Evolutionary conservation across 2,329 filamentous ascomycete species (phyloP), one percentile per base, ranked within the genome.

Genomic region (Fusarium devonianum): DNA sequence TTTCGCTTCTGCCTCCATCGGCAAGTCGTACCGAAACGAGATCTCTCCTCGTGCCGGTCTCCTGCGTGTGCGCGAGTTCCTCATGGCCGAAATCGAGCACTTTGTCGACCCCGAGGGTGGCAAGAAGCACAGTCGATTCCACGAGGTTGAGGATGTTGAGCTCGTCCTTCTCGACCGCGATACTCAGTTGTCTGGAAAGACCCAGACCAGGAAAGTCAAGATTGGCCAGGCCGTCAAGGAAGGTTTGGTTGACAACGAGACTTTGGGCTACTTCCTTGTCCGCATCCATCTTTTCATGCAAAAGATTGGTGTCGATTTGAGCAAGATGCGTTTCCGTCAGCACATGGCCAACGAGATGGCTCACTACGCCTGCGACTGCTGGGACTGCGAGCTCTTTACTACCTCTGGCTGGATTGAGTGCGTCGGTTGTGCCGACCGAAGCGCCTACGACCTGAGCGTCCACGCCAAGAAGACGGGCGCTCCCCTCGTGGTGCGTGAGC

Each of bases 81-180:
- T 97, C 65, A 97, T 99, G 94, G 94, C 93, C 17, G 94, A 99
- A 76, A 96, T 99, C 64, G 94, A 99, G 78, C 94, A 99, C 74
- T 99, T 90, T 69, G 94, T 99, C 62, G 94, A 99, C 67, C 94
- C 94, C 9, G 81, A 94, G 67, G 86, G 91, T 69, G 91, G 92
- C 75, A 99, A 99, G 85, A 95, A 94, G 77, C 94, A 99, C 72
- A 76, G 82, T 41, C 88, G 92, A 47, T 99, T 99, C 75, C 75
- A 84, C 34, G 90, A 96, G 66, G 87, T 99, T 50, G 87, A 90
- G 68, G 79, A 96, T 63, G 76, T 94, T 35, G 88, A 96, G 77
- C 81, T 99, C 49, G 84, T 87, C 44, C 84, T 99, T 18, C 83
- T 99, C 35, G 88, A 94, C 71, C 88, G 90, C 34, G 79, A 94